phyloP scores from a whole-genome alignment of 2,329 filamentous ascomycete genomes.

The Achaetomium macrosporum region DNA sequence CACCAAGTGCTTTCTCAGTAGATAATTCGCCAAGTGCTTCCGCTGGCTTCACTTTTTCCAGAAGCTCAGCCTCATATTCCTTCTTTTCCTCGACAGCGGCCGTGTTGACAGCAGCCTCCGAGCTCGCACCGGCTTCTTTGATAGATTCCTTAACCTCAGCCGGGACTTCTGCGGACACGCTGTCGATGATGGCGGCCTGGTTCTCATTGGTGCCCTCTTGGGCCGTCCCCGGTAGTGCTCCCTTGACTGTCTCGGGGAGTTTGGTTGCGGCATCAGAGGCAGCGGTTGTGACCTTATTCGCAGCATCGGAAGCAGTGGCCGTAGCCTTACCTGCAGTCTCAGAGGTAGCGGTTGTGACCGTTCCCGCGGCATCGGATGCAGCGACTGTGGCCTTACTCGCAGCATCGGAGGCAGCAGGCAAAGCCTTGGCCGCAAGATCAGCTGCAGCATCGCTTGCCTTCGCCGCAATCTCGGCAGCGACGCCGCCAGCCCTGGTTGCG shows the following conservation, averaged over 20 bases:
- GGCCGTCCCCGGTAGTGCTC: constrained; percentile 43
- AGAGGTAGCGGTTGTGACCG: constrained; percentile 7
- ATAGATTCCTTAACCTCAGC: constrained; percentile 23
- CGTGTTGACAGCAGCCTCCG: constrained; percentile 66
- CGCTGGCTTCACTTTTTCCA: constrained; percentile 53
- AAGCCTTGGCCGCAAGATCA: background rate
- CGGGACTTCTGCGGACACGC: constrained; percentile 17
- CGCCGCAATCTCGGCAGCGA: constrained; percentile 3
- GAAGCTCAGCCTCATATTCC: constrained; percentile 65
- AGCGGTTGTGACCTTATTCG: constrained; percentile 15
- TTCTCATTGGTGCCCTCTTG: constrained; percentile 39
- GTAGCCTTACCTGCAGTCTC: constrained; percentile 4
- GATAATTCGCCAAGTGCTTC: constrained; percentile 7
- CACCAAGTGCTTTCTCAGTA: background rate
- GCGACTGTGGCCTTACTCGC: background rate
- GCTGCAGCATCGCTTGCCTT: background rate
- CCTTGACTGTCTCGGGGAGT: constrained; percentile 50
- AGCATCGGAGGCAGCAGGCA: constrained; percentile 26
- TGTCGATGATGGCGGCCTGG: constrained; percentile 13
- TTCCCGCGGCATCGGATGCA: constrained; percentile 4
- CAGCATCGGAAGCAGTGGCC: constrained; percentile 25
- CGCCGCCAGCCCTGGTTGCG: constrained; percentile 15
- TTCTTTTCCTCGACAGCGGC: constrained; percentile 70
- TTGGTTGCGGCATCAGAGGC: constrained; percentile 39
- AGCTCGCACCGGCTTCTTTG: constrained; percentile 41